Conservation (phyloP, 2,329 filamentous ascomycete genomes). For the Alternaria angustiovoidea region DNA sequence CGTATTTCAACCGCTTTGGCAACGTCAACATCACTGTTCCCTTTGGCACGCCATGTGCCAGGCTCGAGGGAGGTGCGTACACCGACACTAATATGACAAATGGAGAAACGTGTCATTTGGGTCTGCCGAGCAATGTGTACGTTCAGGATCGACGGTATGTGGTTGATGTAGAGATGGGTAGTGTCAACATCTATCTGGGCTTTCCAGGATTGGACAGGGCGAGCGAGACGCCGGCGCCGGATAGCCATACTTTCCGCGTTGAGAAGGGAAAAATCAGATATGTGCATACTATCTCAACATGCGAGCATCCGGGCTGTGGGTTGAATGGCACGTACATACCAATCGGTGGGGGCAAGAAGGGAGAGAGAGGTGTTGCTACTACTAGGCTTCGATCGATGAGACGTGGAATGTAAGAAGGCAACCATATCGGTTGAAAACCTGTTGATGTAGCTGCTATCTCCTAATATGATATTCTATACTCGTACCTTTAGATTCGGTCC, state of each 20-base stretch:
- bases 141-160: slow-evolving; percentile 36
- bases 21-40: slow-evolving; percentile 28
- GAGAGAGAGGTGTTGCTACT: neutral
- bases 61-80: slow-evolving; percentile 38
- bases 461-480: slow-evolving; percentile 12
- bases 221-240: slow-evolving; percentile 23
- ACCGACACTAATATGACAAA: slow-evolving; percentile 23
- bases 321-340: slow-evolving; percentile 25
- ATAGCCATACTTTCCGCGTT: slow-evolving; percentile 38
- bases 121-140: slow-evolving; percentile 31
- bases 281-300: slow-evolving; percentile 33
- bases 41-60: slow-evolving; percentile 35
- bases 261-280: slow-evolving; percentile 35
- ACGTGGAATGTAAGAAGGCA: neutral
- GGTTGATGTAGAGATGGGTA: slow-evolving; percentile 35
- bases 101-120: slow-evolving; percentile 29
- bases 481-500: slow-evolving; percentile 38
- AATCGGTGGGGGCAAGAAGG: slow-evolving; percentile 1
- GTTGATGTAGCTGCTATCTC: neutral
- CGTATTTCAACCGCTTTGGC: slow-evolving; percentile 32
- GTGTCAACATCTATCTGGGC: slow-evolving; percentile 34
- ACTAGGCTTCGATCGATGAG: neutral
- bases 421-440: neutral
- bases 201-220: slow-evolving; percentile 32
- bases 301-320: slow-evolving; percentile 30